A percentile compares a stretch with the other conserved stretches of the same genome.
Conservation (phyloP, 2,329 filamentous ascomycete species). For the Nemania sp. region DNA sequence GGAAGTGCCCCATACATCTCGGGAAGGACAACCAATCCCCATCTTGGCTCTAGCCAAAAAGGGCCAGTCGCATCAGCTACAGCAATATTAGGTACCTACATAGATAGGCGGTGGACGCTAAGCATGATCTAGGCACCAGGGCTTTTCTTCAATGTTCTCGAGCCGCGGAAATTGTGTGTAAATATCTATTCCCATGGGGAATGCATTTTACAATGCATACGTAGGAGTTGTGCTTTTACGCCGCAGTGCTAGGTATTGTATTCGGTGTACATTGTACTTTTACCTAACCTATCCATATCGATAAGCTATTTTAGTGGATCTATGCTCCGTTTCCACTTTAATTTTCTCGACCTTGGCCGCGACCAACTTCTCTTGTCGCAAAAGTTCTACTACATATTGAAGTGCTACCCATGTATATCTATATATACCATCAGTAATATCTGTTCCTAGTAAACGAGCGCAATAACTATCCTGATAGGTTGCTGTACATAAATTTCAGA, state of each 20-base stretch:
- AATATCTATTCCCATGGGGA: too few relatives aligned
- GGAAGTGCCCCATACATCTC: background rate
- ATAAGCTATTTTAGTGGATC: conserved; percentile 32
- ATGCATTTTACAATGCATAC: too few relatives aligned
- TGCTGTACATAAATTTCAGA: background rate
- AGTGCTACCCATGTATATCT: background rate
- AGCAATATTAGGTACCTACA: background rate
- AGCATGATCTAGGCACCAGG: background rate
- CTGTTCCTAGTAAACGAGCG: background rate
- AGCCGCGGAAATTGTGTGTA: background rate
- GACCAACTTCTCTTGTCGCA: conserved; percentile 8
- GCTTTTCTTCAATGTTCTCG: too few relatives aligned
- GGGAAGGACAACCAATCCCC: conserved; percentile 8
- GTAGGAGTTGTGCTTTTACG: too few relatives aligned
- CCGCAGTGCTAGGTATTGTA: too few relatives aligned
- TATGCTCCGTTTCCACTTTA: conserved; percentile 43
- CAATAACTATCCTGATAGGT: background rate
- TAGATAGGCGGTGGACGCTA: background rate
- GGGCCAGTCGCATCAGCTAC: conserved; percentile 12
- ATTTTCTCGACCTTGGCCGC: conserved; percentile 41
- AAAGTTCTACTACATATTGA: background rate
- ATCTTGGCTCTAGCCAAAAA: conserved; percentile 7
- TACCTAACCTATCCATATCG: conserved; percentile 17
- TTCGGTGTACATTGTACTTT: background rate
- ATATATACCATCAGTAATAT: background rate